phyloP scores from a whole-genome alignment of 176 grass and related monocot genomes.

The Zizania latifolia region DNA sequence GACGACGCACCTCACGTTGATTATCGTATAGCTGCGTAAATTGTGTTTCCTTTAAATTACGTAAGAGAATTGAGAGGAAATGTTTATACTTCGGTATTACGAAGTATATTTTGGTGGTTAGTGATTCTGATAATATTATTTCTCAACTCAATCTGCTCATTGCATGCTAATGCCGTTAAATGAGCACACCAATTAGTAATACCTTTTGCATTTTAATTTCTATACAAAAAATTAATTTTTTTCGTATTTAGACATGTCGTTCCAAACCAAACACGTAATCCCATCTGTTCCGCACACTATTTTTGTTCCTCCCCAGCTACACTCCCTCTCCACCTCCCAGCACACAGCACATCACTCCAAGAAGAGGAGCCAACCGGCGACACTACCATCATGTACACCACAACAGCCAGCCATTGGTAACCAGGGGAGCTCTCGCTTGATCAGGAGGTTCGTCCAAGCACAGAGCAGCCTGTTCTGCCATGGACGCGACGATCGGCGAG shows the following conservation, averaged over 20 bases:
- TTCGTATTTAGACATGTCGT: too few relatives aligned
- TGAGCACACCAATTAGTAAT: background rate
- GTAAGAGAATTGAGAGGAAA: too few relatives aligned
- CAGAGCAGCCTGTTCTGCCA: background rate
- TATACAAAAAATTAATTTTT: background rate
- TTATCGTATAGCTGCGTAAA: too few relatives aligned
- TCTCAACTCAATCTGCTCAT: background rate
- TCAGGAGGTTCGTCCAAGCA: background rate
- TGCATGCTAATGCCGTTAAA: background rate
- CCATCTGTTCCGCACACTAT: background rate
- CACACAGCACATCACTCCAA: background rate
- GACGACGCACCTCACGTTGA: too few relatives aligned
- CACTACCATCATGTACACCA: background rate
- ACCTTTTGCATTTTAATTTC: background rate
- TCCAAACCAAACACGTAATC: too few relatives aligned
- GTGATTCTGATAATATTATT: background rate
- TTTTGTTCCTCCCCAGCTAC: background rate
- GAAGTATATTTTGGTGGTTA: too few relatives aligned
- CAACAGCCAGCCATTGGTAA: background rate
- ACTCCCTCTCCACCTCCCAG: constrained; percentile 20
- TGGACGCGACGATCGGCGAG: constrained; percentile 43
- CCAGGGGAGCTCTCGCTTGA: background rate
- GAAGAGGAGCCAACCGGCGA: background rate
- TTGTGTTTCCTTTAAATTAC: too few relatives aligned
- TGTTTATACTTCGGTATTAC: too few relatives aligned